Percentiles rank a stretch among this genome's conserved stretches.
phyloP scores from a whole-genome alignment of 305 asterid species.

The Fraxinus albicans region DNA sequence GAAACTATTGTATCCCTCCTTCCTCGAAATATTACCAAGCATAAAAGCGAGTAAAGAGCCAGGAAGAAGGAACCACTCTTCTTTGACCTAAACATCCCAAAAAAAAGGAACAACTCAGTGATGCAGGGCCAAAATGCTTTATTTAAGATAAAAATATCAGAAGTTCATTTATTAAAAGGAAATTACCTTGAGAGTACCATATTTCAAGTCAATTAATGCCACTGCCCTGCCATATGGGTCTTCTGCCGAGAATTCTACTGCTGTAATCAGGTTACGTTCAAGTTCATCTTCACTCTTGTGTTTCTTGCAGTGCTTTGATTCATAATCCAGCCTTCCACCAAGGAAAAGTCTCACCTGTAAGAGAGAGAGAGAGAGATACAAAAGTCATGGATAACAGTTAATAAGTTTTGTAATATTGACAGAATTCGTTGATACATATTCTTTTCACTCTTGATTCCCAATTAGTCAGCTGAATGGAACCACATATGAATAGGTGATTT shows the following conservation, averaged over 20 bases:
- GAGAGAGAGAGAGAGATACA: constrained; percentile 19
- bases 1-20: constrained; percentile 50
- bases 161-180: not conserved
- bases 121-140: constrained; percentile 5
- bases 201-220: constrained; percentile 72
- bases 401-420: not conserved
- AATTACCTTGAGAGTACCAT: constrained; percentile 60
- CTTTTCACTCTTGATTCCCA: not conserved
- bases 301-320: constrained; percentile 55
- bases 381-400: not conserved
- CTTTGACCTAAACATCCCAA: constrained; percentile 57
- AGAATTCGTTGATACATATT: not conserved
- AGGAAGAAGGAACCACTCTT: constrained; percentile 76
- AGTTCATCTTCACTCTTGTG: constrained; percentile 43
- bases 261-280: constrained; percentile 64
- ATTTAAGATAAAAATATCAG: constrained; percentile 6
- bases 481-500: not conserved
- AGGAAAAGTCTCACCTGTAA: constrained; percentile 68
- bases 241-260: constrained; percentile 75
- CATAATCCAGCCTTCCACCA: constrained; percentile 85
- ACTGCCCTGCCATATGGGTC: constrained; percentile 81
- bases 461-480: not conserved
- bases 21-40: constrained; percentile 49
- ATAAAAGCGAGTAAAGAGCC: constrained; percentile 52
- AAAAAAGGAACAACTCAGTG: constrained; percentile 10